Conservation (phyloP, 2,329 filamentous ascomycete genomes). For the Amauroascus niger region DNA sequence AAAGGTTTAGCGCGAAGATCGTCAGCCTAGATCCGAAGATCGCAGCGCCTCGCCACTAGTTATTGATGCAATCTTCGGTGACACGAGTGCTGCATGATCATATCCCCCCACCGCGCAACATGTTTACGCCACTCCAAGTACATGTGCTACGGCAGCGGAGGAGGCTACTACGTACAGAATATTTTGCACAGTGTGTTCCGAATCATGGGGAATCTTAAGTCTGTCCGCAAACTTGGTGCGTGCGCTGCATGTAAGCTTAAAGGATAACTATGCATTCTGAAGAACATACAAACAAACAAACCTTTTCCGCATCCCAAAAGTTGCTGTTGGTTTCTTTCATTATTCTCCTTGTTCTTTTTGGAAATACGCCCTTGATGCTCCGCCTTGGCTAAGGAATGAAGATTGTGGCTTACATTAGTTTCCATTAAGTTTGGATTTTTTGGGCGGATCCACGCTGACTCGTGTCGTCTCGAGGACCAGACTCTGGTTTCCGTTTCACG, state of each 20-base stretch:
- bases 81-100: constrained; percentile 1
- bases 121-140: constrained; percentile 5
- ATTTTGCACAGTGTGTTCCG: background rate
- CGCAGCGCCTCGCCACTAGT: background rate
- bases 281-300: background rate
- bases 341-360: background rate
- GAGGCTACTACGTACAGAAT: background rate
- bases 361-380: background rate
- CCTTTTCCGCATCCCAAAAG: background rate
- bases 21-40: background rate
- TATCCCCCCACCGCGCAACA: background rate
- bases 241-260: background rate
- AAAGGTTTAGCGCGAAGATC: constrained; percentile 5
- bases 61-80: background rate
- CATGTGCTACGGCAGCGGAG: background rate
- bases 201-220: background rate
- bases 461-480: background rate
- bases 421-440: background rate
- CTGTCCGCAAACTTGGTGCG: background rate
- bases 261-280: background rate
- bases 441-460: background rate
- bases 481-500: background rate
- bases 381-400: background rate
- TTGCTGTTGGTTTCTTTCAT: background rate
- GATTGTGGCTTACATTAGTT: background rate